A percentile compares a stretch with the other conserved stretches of the same genome.
Evolutionary conservation across 192 early-diverging fungal genomes (phyloP).

Genomic region (Rhizophagus sp.): DNA sequence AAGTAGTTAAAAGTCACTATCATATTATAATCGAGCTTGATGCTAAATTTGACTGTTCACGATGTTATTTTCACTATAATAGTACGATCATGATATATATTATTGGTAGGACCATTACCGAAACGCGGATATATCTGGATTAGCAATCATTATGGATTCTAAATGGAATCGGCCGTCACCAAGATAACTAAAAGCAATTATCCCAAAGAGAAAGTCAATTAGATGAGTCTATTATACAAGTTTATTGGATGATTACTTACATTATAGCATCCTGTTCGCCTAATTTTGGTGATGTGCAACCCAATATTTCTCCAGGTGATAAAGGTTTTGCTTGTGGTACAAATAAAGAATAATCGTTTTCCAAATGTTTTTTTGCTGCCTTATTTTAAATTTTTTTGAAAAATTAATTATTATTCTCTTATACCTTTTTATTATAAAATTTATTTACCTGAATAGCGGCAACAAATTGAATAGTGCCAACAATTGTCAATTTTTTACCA

Average conservation of each 20-base stretch:
- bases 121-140: conserved; percentile 86
- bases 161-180: conserved; percentile 98
- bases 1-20: background rate
- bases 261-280: conserved; percentile 74
- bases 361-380: conserved; percentile 59
- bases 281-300: conserved; percentile 92
- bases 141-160: conserved; percentile 98
- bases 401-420: background rate
- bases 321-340: conserved; percentile 95
- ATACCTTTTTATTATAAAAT: background rate
- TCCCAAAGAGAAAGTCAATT: background rate
- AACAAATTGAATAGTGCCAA: conserved; percentile 95
- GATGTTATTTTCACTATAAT: background rate
- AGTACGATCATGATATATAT: background rate
- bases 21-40: too few species aligned
- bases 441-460: conserved; percentile 73
- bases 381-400: background rate
- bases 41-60: too few species aligned
- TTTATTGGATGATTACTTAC: conserved; percentile 36
- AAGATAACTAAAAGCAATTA: conserved; percentile 49
- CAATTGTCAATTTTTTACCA: conserved; percentile 75
- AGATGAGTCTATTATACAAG: background rate
- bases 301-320: conserved; percentile 93
- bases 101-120: conserved; percentile 44
- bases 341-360: conserved; percentile 62